Conservation (phyloP, 257 asterid species). For the Salvia rosmarinus region DNA sequence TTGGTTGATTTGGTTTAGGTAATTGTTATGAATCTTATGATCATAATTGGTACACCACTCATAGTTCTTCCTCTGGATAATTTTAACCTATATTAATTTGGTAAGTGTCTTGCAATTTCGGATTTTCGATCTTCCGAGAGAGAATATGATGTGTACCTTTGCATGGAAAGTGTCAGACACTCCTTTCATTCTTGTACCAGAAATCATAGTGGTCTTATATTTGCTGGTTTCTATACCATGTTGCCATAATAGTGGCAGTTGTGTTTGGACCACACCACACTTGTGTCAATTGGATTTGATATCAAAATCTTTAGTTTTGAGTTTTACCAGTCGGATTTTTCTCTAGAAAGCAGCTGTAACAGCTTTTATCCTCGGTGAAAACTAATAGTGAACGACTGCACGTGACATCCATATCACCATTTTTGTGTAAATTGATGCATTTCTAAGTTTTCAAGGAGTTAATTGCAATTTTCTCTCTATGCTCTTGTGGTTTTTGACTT, state of each 20-base stretch:
- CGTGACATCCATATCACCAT: not conserved
- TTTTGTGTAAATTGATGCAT: conserved; percentile 11
- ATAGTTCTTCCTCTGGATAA: not conserved
- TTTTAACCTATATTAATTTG: not conserved
- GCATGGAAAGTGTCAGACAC: no score
- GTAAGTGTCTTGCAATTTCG: not conserved
- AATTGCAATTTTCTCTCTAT: conserved; percentile 1
- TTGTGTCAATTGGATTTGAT: not conserved
- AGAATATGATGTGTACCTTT: not conserved
- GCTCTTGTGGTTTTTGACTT: not conserved
- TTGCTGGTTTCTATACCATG: not conserved
- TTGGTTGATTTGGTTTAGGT: conserved; percentile 5
- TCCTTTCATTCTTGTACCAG: not conserved
- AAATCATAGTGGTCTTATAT: not conserved
- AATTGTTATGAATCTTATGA: not conserved
- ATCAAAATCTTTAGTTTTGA: not conserved
- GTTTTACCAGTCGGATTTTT: not conserved
- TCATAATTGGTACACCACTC: not conserved
- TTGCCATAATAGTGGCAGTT: not conserved
- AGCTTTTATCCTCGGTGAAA: not conserved
- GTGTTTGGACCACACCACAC: not conserved
- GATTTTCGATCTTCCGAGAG: not conserved
- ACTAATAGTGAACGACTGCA: not conserved
- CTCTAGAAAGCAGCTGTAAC: not conserved
- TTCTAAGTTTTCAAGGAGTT: conserved; percentile 4